These are phyloP conservation scores for Phialocephala sp. DNA, from an alignment of 2,329 filamentous ascomycete species.

Conservation along the genomic window DNA sequence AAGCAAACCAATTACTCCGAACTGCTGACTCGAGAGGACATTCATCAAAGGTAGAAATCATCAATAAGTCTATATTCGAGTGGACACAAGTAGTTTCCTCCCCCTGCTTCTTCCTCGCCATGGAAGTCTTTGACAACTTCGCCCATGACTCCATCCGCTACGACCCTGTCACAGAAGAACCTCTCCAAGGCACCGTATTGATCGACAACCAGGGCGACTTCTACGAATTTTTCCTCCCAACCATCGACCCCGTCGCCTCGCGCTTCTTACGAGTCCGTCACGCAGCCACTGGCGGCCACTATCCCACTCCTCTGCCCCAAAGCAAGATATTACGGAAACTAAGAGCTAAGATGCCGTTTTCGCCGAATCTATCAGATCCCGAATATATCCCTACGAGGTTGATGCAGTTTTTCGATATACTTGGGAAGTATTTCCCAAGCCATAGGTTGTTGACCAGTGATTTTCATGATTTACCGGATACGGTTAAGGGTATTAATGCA, in stretches of 20 bases:
- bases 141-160: conserved; percentile 94
- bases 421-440: conserved; percentile 85
- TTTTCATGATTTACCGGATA: conserved; percentile 85
- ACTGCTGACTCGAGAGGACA: conserved; percentile 76
- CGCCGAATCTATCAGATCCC: conserved; percentile 76
- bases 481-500: conserved; percentile 83
- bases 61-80: conserved; percentile 94
- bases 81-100: conserved; percentile 88
- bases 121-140: conserved; percentile 99
- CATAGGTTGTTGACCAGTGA: conserved; percentile 90
- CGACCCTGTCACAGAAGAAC: conserved; percentile 77
- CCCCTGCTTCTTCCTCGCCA: conserved; percentile 95
- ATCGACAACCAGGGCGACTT: conserved; percentile 88
- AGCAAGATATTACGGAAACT: conserved; percentile 64
- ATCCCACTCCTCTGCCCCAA: conserved; percentile 64
- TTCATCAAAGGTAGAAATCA: conserved; percentile 84
- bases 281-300: conserved; percentile 70
- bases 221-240: conserved; percentile 87
- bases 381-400: conserved; percentile 95
- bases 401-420: conserved; percentile 95
- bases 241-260: conserved; percentile 80
- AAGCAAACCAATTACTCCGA: conserved; percentile 71
- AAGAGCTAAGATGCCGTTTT: conserved; percentile 69
- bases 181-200: conserved; percentile 87
- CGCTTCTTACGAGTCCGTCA: conserved; percentile 86